phyloP scores from a whole-genome alignment of 2,329 filamentous ascomycete genomes.

The Coleophoma cylindrospora region DNA sequence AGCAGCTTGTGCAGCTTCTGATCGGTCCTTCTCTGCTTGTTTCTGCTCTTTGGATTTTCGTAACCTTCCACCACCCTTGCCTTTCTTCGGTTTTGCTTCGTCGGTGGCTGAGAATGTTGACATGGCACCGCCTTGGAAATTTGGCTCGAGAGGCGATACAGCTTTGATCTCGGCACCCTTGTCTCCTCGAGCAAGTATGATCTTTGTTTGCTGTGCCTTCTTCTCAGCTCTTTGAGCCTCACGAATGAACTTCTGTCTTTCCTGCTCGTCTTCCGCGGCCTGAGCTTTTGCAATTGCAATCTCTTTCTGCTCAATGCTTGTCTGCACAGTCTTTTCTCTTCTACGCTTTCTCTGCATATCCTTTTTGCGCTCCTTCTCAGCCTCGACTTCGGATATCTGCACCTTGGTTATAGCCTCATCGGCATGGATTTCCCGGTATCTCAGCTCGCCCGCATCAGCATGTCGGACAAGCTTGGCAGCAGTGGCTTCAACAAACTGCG shows the following conservation, averaged over 20 bases:
- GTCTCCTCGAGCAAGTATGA: slow-evolving; percentile 80
- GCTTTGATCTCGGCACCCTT: slow-evolving; percentile 67
- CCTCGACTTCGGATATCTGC: slow-evolving; percentile 81
- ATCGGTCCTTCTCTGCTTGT: slow-evolving; percentile 74
- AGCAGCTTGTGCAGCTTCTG: slow-evolving; percentile 82
- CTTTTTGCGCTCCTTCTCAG: slow-evolving; percentile 98
- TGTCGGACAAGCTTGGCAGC: slow-evolving; percentile 63
- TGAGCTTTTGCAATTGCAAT: slow-evolving; percentile 74
- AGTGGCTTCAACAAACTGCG: slow-evolving; percentile 53
- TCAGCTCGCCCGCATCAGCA: slow-evolving; percentile 65
- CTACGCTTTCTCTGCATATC: slow-evolving; percentile 98
- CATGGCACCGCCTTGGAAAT: slow-evolving; percentile 80
- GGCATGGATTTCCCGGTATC: slow-evolving; percentile 74
- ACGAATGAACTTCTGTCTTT: slow-evolving; percentile 73
- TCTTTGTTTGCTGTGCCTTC: slow-evolving; percentile 86
- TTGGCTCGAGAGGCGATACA: slow-evolving; percentile 68
- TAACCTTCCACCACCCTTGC: slow-evolving; percentile 53
- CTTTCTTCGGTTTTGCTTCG: slow-evolving; percentile 44
- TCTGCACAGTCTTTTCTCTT: slow-evolving; percentile 91
- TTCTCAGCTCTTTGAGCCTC: slow-evolving; percentile 89
- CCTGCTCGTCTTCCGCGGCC: slow-evolving; percentile 74
- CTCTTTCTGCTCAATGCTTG: slow-evolving; percentile 87
- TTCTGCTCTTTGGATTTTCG: slow-evolving; percentile 92
- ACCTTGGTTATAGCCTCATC: slow-evolving; percentile 80
- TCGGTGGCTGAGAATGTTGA: slow-evolving; percentile 67